Evolutionary conservation across 2,329 filamentous ascomycete species (phyloP).

Genomic region (Aspergillus aculeatus): DNA sequence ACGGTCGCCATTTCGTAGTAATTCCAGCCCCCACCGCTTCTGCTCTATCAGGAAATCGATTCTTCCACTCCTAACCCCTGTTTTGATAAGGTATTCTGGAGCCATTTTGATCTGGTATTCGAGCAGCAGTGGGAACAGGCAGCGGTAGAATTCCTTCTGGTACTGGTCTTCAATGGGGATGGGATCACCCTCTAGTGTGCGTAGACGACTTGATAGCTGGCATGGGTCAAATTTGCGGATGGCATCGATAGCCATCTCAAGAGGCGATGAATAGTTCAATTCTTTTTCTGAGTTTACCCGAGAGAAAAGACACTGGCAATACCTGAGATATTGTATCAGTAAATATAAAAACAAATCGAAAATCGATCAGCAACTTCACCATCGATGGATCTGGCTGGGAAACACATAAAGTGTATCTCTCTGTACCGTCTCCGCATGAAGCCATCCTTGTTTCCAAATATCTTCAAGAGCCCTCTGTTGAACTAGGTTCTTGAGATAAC

Average conservation of each 20-base stretch:
- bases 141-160: constrained; percentile 18
- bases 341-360: too few relatives aligned
- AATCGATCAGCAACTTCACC: background rate
- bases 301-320: too few relatives aligned
- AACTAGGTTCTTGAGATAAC: background rate
- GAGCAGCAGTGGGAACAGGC: background rate
- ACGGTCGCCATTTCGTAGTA: constrained; percentile 14
- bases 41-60: constrained; percentile 15
- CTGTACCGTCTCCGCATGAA: constrained; percentile 10
- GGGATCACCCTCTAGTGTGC: background rate
- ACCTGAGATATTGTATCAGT: too few relatives aligned
- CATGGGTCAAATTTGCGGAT: constrained; percentile 9
- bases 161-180: constrained; percentile 11
- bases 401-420: constrained; percentile 10
- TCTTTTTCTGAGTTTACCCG: too few relatives aligned
- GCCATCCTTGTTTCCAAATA: constrained; percentile 14
- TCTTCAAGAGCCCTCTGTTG: background rate
- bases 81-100: constrained; percentile 14
- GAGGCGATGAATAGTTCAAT: constrained; percentile 4
- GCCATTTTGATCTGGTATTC: constrained; percentile 2
- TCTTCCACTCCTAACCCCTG: constrained; percentile 13
- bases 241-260: constrained; percentile 13
- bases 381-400: constrained; percentile 11
- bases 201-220: constrained; percentile 13
- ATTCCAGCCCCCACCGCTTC: constrained; percentile 16